Base-by-base conservation (phyloP, 2,329 filamentous ascomycete genomes). In the Botrytis medusae region DNA sequence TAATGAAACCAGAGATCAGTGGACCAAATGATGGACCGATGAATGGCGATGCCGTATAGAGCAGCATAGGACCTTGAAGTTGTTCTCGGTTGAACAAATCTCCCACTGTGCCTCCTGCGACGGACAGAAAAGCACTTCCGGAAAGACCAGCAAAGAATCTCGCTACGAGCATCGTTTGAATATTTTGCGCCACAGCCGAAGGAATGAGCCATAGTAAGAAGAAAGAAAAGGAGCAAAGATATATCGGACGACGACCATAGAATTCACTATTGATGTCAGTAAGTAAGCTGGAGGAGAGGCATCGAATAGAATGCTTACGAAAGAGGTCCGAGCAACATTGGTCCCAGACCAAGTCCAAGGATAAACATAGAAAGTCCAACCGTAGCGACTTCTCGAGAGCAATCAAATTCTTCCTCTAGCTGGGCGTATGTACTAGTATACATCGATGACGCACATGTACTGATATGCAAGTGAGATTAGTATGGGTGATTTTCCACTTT, bases 311-410 rank as follows among this genome's bases (percentile, higher is more conserved):
- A 34, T 29, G 84, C 84, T 79, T 85, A 85, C 77, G 85, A 87
- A 34, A 87, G 80, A 8, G 87, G 88, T 63, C 82, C 84, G 7
- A 90, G 79, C n/a, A 88, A 78, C 88, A 87, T 88, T 3, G 87
- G 86, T 0, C 87, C 87, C 20, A 86, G 80, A 29, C 84, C 88
- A 71, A 93, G 88, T 29, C 95, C 95, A 72, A 94, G 86, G 67
- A 97, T 94, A 79, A 95, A 98, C 1, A 92, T 86, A 0, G 93
- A 94, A 69, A 98, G 84, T 0, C 95, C 95, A 16, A 97, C 82
- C 4, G 93, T 94, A 20, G 92, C 93, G 37, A 97, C 87, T 68
- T 93, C 85, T 72, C 88, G 87, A 0, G 92, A 92, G 78, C 88
- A 88, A 76, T 88, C 83, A 78, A 97, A 97, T 74, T 97, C 92